Evolutionary conservation across 768 basidiomycete species (phyloP).

Genomic region (Pleurotus sapidus): DNA sequence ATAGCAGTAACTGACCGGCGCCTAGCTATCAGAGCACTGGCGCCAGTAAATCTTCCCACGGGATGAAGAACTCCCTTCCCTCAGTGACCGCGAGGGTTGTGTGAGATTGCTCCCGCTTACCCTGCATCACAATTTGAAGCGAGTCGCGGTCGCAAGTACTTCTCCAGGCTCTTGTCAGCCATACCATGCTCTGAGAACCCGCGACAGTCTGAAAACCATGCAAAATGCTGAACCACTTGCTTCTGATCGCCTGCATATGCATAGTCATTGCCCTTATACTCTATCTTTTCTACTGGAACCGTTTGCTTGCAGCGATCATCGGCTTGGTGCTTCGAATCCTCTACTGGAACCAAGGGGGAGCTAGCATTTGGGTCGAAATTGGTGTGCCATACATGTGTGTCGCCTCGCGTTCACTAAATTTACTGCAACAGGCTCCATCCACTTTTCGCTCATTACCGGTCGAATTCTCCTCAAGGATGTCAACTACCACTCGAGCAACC

Average conservation of each 20-base stretch:
- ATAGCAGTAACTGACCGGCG: too few relatives aligned
- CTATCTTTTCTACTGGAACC: slow-evolving; percentile 92
- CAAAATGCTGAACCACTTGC: slow-evolving; percentile 53
- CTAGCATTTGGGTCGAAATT: slow-evolving; percentile 83
- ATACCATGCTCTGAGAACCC: too few relatives aligned
- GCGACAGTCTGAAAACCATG: too few relatives aligned
- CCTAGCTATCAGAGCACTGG: too few relatives aligned
- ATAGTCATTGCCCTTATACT: slow-evolving; percentile 55
- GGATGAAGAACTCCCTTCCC: too few relatives aligned
- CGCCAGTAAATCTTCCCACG: too few relatives aligned
- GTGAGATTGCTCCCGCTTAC: too few relatives aligned
- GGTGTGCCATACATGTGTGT: slow-evolving; percentile 38
- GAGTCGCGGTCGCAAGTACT: too few relatives aligned
- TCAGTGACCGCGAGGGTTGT: too few relatives aligned
- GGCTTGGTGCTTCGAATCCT: slow-evolving; percentile 63
- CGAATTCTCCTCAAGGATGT: slow-evolving; percentile 87
- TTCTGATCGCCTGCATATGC: slow-evolving; percentile 64
- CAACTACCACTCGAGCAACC: slow-evolving; percentile 88
- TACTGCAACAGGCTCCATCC: slow-evolving; percentile 68
- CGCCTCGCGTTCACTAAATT: not conserved
- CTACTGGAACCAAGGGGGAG: slow-evolving; percentile 75
- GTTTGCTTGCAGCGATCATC: slow-evolving; percentile 70
- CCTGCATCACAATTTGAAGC: too few relatives aligned
- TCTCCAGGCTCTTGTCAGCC: too few relatives aligned
- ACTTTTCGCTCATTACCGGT: slow-evolving; percentile 86